Evolutionary conservation across 192 early-diverging fungal genomes (phyloP), one percentile per base, ranked within the genome.

Genomic region (Backusella westeae): DNA sequence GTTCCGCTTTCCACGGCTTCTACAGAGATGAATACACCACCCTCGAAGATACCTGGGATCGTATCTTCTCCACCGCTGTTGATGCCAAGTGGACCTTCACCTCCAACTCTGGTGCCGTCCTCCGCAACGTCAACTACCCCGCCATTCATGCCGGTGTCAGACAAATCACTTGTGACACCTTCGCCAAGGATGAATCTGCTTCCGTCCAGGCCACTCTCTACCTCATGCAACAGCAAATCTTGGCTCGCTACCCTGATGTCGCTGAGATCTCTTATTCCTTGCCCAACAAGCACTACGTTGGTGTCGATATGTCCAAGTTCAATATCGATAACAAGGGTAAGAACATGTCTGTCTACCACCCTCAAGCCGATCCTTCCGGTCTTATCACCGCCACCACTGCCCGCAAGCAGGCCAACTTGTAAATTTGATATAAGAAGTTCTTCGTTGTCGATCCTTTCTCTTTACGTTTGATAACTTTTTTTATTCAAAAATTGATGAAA

Each of bases 151-250:
- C 80, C 15, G 87, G 86, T 19, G 87, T 90, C 71, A 85, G 85
- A 76, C 82, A 88, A 39, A 89, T 91, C 81, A 95, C 92, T 41
- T 83, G 91, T 42, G 88, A 93, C 72, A 89, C 87, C 15, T 92
- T 95, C 77, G 91, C 93, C 71, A 91, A 89, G 72, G 90, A 95
- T 69, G 88, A 91, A 38, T 90, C 91, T 65, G 90, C 91, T 4
- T 93, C 93, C 1, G 94, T 94, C 52, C 94, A 95, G 84, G 91
- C 91, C 42, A 93, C 94, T 23, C 85, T 94, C 59, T 95, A 92
- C 82, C 84, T 89, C 74, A 94, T 95, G 92, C 91, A 91, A 36
- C 84, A 89, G 59, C 82, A 79, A 71, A 89, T 82, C 44, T 82
- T 94, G 65, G 86, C 83, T 67, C 84, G 87, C 52, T 91, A 85